Evolutionary conservation across 2,329 filamentous ascomycete species (phyloP).

Genomic region (Aspergillus amoenus): DNA sequence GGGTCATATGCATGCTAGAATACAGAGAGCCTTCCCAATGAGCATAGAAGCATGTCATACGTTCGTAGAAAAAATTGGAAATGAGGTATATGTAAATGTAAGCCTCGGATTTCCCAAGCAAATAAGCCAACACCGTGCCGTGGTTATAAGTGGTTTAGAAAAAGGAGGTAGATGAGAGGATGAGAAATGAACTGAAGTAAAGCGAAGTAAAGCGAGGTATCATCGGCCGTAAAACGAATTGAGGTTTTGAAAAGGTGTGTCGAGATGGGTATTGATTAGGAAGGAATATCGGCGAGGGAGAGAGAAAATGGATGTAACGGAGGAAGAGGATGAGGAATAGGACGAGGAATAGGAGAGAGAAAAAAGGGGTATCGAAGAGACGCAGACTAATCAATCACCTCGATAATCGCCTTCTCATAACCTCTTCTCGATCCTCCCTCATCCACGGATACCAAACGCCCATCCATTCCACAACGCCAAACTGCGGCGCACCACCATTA

Average conservation of each 20-base stretch:
- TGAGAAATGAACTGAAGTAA: neutral
- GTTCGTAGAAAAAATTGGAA: neutral
- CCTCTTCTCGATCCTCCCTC: constrained; percentile 32
- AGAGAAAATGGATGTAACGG: neutral
- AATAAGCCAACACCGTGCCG: neutral
- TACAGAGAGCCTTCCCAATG: constrained; percentile 8
- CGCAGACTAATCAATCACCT: constrained; percentile 6
- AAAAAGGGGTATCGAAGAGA: no score
- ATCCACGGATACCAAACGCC: constrained; percentile 46
- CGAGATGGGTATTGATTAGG: neutral
- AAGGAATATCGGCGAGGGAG: no score
- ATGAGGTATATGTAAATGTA: neutral
- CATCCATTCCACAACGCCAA: constrained; percentile 42
- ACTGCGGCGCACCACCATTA: constrained; percentile 33
- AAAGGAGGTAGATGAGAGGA: neutral
- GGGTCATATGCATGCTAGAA: constrained; percentile 7
- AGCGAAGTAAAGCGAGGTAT: constrained; percentile 15
- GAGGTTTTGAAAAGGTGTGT: neutral
- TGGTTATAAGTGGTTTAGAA: neutral
- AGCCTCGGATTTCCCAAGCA: neutral
- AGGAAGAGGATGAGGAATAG: neutral
- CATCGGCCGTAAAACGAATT: constrained; percentile 15
- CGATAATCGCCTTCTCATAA: constrained; percentile 17
- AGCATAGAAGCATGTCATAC: neutral
- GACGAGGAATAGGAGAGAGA: neutral